phyloP scores from a whole-genome alignment of 2,329 filamentous ascomycete genomes.

The Colletotrichum lini region DNA sequence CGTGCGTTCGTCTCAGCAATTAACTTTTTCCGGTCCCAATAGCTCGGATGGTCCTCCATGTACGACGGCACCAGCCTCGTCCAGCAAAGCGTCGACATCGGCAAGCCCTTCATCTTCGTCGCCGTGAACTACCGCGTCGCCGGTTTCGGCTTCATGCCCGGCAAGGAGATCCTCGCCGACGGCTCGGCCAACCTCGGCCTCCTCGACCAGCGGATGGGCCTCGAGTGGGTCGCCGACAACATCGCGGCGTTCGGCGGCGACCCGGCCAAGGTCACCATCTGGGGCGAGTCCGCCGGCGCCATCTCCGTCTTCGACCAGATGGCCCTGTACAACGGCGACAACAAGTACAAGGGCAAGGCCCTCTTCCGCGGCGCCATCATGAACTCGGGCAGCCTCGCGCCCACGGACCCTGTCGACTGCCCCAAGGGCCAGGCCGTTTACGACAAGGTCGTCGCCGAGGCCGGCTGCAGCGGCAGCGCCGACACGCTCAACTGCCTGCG shows the following conservation, averaged over 20 bases:
- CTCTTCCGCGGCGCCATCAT: constrained; percentile 78
- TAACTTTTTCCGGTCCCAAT: constrained; percentile 3
- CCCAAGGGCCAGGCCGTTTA: constrained; percentile 70
- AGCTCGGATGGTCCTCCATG: constrained; percentile 50
- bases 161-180: constrained; percentile 68
- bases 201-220: constrained; percentile 71
- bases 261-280: constrained; percentile 74
- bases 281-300: constrained; percentile 72
- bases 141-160: constrained; percentile 74
- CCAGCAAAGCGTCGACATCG: constrained; percentile 53
- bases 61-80: constrained; percentile 57
- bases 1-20: neutral
- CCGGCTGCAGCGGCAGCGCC: constrained; percentile 66
- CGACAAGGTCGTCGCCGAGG: constrained; percentile 63
- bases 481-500: constrained; percentile 71
- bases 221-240: constrained; percentile 76
- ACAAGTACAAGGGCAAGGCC: constrained; percentile 73
- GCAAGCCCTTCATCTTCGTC: constrained; percentile 74
- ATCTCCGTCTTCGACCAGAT: constrained; percentile 77
- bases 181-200: constrained; percentile 72
- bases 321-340: constrained; percentile 72
- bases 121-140: constrained; percentile 75
- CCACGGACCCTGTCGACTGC: constrained; percentile 67
- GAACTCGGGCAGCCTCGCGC: constrained; percentile 69
- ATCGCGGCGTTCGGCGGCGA: constrained; percentile 77